phyloP scores from a whole-genome alignment of 108 stramenopile species.

The Cyclotella baltica region DNA sequence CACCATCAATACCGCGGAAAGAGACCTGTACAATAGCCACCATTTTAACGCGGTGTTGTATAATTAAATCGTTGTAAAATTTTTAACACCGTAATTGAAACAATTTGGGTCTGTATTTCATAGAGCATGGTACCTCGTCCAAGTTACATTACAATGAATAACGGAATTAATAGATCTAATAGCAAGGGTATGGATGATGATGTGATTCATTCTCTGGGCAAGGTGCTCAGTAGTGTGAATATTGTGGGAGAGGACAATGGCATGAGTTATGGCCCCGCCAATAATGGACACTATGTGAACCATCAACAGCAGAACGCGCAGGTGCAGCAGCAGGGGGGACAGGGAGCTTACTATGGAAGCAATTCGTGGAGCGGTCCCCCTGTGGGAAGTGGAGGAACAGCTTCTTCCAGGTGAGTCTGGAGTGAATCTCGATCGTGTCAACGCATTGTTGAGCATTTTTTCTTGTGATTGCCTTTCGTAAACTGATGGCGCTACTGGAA shows the following conservation, averaged over 20 bases:
- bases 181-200: constrained; percentile 29
- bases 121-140: constrained; percentile 17
- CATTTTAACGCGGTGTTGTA: constrained; percentile 24
- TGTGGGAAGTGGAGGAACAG: background rate
- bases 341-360: constrained; percentile 8
- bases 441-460: background rate
- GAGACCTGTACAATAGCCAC: constrained; percentile 14
- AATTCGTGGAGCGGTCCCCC: constrained; percentile 4
- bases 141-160: constrained; percentile 19
- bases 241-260: constrained; percentile 22
- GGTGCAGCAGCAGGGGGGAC: constrained; percentile 9
- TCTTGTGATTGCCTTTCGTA: background rate
- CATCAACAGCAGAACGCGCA: background rate
- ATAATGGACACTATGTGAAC: background rate
- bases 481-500: background rate
- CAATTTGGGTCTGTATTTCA: background rate
- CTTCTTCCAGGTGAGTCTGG: constrained; percentile 12
- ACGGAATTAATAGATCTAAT: constrained; percentile 16
- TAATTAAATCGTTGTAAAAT: constrained; percentile 17
- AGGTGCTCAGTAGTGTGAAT: constrained; percentile 36
- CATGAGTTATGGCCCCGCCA: constrained; percentile 3
- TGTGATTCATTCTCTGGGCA: constrained; percentile 37
- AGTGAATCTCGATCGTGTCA: background rate
- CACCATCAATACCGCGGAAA: background rate
- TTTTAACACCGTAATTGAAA: background rate